Evolutionary conservation across 164 flowering plant genomes (phyloP), one percentile per base, ranked within the genome.

Genomic region (Vitis riparia): DNA sequence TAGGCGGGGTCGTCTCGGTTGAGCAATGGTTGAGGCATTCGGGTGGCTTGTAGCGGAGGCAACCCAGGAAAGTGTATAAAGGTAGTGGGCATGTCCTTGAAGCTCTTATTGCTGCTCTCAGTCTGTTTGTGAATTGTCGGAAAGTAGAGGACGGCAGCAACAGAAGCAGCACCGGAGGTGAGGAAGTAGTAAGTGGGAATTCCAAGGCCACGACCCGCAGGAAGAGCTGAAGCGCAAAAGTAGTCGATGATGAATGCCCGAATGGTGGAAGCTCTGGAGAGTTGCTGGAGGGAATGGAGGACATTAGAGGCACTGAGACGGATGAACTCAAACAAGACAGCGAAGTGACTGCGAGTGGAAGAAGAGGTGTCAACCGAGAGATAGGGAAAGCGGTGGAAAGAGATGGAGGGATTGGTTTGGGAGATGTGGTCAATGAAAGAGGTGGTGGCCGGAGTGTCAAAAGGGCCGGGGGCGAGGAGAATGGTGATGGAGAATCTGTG

Each of bases 111-210:
- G 44, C 44, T 32, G 7, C 44, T 32, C 44, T 32, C 44, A 6
- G 48, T 56, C 19, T 59, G 57, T 1, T 72, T 27, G 50, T 76
- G 71, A 49, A 76, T 10, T 11, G 67, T 72, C 2, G 82, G 82
- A 1, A 72, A 29, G 29, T 72, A 60, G 8, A 82, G 71, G 30
- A 75, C 48, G 10, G 16, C 10, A 8, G 73, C 52, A 1, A 79
- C 71, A 14, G 49, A 65, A 29, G 44, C 27, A 5, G 79, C 81
- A 9, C 79, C 65, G 9, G 76, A 66, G 13, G 78, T 59, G 69
- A 62, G 53, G 77, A 51, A 75, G 65, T 23, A 71, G 73, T 70
- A 78, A 16, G 76, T 65, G 8, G 84, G 82, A 13, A 81, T 73
- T n/a, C 55, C 16, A 11, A 59, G 65, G 16, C 55, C 11, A 4